These are phyloP conservation scores for Pontederia paniculata DNA, from an alignment of 176 grass and related monocot genomes.

Conservation along the genomic window DNA sequence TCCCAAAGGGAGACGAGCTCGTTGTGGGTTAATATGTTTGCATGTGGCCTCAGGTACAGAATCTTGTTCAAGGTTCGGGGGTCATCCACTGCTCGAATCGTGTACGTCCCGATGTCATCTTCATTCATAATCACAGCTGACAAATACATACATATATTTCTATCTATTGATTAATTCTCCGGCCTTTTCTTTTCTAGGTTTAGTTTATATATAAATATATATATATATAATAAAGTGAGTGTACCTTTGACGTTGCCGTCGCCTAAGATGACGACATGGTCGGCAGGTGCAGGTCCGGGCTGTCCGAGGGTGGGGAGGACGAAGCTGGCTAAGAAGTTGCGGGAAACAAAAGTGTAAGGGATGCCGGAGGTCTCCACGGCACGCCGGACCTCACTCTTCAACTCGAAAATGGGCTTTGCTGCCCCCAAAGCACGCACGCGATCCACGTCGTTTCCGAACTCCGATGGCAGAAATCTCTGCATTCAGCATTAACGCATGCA, in stretches of 20 bases:
- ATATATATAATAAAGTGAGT: no score
- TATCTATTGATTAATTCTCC: no score
- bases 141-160: not conserved
- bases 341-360: not conserved
- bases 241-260: not conserved
- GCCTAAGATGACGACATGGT: not conserved
- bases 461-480: not conserved
- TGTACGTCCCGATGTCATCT: constrained; percentile 12
- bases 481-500: not conserved
- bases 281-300: not conserved
- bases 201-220: no score
- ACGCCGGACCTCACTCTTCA: not conserved
- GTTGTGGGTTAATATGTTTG: not conserved
- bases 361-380: not conserved
- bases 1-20: not conserved
- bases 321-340: not conserved
- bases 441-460: not conserved
- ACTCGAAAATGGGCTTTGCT: not conserved
- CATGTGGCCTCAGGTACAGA: not conserved
- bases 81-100: constrained; percentile 1
- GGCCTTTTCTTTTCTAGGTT: no score
- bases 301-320: not conserved
- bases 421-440: not conserved
- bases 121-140: not conserved
- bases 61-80: constrained; percentile 6